These are phyloP conservation scores for Citrus mangshanensis DNA, from an alignment of 345 rosid species.

Conservation along the genomic window DNA sequence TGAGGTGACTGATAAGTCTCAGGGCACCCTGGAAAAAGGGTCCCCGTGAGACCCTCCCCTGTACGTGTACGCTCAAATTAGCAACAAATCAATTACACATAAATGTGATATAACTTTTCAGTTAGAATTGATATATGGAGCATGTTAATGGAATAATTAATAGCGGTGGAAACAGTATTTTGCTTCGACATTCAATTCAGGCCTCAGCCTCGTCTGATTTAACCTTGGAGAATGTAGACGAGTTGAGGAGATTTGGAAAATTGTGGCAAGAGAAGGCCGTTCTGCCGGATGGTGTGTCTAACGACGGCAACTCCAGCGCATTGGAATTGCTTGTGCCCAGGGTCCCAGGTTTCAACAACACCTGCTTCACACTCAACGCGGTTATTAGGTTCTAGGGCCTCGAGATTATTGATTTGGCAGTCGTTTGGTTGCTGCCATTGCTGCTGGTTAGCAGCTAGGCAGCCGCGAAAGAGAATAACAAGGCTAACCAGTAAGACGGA, in stretches of 20 bases:
- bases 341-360: conserved; percentile 52
- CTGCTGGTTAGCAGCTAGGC: conserved; percentile 23
- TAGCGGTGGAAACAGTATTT: no score
- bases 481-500: conserved; percentile 30
- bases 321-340: conserved; percentile 47
- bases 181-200: no score
- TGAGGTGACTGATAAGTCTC: conserved; percentile 63
- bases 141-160: no score
- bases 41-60: conserved; percentile 50
- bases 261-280: conserved; percentile 59
- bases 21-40: conserved; percentile 57
- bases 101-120: not conserved
- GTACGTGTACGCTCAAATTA: not conserved
- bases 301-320: conserved; percentile 54
- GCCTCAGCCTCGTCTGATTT: not conserved
- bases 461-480: conserved; percentile 40
- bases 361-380: conserved; percentile 53
- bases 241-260: conserved; percentile 41
- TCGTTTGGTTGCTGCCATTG: conserved; percentile 25
- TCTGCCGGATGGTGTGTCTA: conserved; percentile 38
- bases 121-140: no score
- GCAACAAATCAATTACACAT: not conserved
- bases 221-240: conserved; percentile 52
- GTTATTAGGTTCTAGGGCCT: conserved; percentile 46
- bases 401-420: conserved; percentile 52